phyloP scores from a whole-genome alignment of 2,329 filamentous ascomycete genomes.

The Bretziella fagacearum region DNA sequence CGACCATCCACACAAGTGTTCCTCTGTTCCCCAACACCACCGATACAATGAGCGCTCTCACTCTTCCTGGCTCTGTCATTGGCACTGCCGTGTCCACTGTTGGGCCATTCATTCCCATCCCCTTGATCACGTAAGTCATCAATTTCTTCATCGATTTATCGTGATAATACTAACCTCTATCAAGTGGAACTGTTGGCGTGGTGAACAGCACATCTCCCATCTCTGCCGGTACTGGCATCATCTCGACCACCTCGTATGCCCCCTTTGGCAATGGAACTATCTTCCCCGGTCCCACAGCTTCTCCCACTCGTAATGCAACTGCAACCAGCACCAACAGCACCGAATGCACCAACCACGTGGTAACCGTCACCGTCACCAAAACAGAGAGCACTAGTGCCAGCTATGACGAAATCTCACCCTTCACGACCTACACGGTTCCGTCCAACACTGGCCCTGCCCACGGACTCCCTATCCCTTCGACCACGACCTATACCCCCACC shows the following conservation, averaged over 20 bases:
- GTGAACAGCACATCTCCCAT: not conserved
- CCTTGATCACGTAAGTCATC: slow-evolving; percentile 8
- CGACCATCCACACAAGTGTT: not conserved
- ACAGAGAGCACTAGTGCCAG: slow-evolving; percentile 7
- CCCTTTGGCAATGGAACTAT: slow-evolving; percentile 1
- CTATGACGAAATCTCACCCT: not conserved
- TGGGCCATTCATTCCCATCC: not conserved
- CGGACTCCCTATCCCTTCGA: slow-evolving; percentile 5
- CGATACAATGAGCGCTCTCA: slow-evolving; percentile 9
- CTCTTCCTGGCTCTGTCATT: slow-evolving; percentile 9
- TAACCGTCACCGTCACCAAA: slow-evolving; percentile 14
- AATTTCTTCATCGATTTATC: not conserved
- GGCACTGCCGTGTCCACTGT: slow-evolving; percentile 1
- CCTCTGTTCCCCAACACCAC: slow-evolving; percentile 5
- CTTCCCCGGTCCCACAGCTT: not conserved
- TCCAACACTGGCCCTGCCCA: not conserved
- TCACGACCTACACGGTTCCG: slow-evolving; percentile 8
- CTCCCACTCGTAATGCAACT: not conserved
- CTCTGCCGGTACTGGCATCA: not conserved
- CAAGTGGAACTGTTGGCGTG: not conserved
- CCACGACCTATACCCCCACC: slow-evolving; percentile 11
- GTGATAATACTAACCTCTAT: not conserved
- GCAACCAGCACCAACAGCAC: not conserved
- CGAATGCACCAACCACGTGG: not conserved
- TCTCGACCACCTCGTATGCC: not conserved